These are phyloP conservation scores for Candida nemodendra DNA, from an alignment of 805 yeast genomes.

Conservation along the genomic window DNA sequence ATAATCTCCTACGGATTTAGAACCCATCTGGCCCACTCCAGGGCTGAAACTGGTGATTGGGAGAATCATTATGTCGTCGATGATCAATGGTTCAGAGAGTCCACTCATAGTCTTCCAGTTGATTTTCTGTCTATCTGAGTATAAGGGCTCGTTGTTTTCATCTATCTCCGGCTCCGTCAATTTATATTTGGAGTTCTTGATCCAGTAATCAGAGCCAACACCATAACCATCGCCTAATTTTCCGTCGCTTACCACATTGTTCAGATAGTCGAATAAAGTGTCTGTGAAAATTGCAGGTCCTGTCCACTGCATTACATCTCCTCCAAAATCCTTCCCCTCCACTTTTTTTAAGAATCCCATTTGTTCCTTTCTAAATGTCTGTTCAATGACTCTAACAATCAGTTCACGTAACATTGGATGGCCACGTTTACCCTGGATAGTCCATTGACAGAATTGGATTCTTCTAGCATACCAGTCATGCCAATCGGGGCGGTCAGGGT, in stretches of 20 bases:
- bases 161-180: slow-evolving; percentile 22
- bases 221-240: slow-evolving; percentile 33
- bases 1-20: slow-evolving; percentile 40
- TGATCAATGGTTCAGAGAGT: slow-evolving; percentile 49
- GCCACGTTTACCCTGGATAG: slow-evolving; percentile 83
- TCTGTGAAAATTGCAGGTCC: slow-evolving; percentile 98
- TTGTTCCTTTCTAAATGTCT: slow-evolving; percentile 57
- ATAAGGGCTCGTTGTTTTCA: slow-evolving; percentile 23
- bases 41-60: slow-evolving; percentile 73
- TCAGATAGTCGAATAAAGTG: slow-evolving; percentile 72
- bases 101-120: slow-evolving; percentile 67
- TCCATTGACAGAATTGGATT: slow-evolving; percentile 97
- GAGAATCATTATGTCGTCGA: slow-evolving; percentile 68
- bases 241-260: slow-evolving; percentile 48
- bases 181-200: slow-evolving; percentile 19
- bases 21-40: slow-evolving; percentile 69
- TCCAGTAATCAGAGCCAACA: slow-evolving; percentile 32
- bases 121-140: slow-evolving; percentile 32
- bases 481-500: slow-evolving; percentile 96
- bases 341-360: slow-evolving; percentile 47
- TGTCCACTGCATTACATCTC: slow-evolving; percentile 89
- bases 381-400: slow-evolving; percentile 73
- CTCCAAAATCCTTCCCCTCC: slow-evolving; percentile 63
- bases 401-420: slow-evolving; percentile 86
- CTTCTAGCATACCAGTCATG: slow-evolving; percentile 87